A percentile compares a stretch with the other conserved stretches of the same genome.
phyloP scores from a whole-genome alignment of 1,139 yeast species.

The Williopsis jadinii region DNA sequence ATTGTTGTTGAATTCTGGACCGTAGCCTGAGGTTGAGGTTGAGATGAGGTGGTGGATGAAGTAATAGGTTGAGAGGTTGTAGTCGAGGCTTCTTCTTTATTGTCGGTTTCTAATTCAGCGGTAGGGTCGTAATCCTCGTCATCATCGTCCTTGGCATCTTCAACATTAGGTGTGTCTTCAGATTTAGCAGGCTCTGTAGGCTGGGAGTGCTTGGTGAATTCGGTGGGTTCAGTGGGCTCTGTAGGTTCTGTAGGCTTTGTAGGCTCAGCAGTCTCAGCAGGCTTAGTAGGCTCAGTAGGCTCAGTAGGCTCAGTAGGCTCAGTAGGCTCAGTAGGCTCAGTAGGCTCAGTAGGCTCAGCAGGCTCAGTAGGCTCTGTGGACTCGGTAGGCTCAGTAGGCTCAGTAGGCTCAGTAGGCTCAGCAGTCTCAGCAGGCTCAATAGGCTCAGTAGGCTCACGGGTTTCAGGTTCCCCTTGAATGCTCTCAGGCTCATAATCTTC shows the following conservation, averaged over 20 bases:
- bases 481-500: not conserved
- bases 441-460: not conserved
- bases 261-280: conserved; percentile 3
- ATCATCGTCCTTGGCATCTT: conserved; percentile 8
- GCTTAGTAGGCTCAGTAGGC: not conserved
- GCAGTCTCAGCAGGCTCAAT: not conserved
- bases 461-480: conserved; percentile 1
- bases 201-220: not conserved
- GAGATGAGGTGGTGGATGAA: not conserved
- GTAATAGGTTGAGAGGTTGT: not conserved
- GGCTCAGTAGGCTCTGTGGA: not conserved
- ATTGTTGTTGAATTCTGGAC: conserved; percentile 2
- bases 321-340: not conserved
- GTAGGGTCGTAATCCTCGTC: conserved; percentile 16
- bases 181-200: not conserved
- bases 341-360: not conserved
- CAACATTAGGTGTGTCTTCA: not conserved
- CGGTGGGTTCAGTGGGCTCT: not conserved
- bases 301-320: not conserved
- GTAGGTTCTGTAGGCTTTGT: not conserved
- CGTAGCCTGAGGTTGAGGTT: conserved; percentile 1
- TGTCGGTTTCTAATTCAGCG: conserved; percentile 2
- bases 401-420: conserved; percentile 3
- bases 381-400: too few species aligned
- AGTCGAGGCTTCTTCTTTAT: not conserved